A percentile compares a stretch with the other conserved stretches of the same genome.
phyloP scores from a whole-genome alignment of 495 filamentous ascomycete species.

The Apiosordaria backusii region DNA sequence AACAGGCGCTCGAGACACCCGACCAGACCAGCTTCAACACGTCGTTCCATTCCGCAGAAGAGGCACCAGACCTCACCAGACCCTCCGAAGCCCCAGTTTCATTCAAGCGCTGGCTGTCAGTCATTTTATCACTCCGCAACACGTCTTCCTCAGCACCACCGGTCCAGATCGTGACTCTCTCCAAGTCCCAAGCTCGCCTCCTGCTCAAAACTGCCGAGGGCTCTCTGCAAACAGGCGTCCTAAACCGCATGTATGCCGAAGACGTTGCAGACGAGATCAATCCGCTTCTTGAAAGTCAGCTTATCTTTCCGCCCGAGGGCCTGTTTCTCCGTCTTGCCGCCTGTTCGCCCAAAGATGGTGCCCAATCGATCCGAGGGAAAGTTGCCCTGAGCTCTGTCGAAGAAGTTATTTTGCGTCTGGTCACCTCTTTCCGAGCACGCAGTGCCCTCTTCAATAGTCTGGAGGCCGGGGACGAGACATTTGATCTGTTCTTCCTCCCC shows the following conservation, averaged over 20 bases:
- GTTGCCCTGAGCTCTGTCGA: slow-evolving; percentile 18
- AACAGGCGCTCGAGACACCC: background rate
- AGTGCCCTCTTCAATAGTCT: slow-evolving; percentile 19
- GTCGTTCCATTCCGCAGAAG: slow-evolving; percentile 20
- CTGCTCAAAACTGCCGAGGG: slow-evolving; percentile 15
- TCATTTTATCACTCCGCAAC: slow-evolving; percentile 18
- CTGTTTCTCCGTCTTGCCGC: slow-evolving; percentile 33
- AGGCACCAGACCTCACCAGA: slow-evolving; percentile 19
- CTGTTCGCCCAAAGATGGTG: slow-evolving; percentile 35
- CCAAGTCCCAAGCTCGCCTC: slow-evolving; percentile 12
- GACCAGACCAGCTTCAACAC: slow-evolving; percentile 23
- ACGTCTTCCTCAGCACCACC: slow-evolving; percentile 7
- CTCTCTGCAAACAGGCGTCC: slow-evolving; percentile 17
- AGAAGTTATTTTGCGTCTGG: slow-evolving; percentile 27
- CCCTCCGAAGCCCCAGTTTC: slow-evolving; percentile 24
- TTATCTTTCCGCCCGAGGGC: slow-evolving; percentile 25
- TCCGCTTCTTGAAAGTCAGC: slow-evolving; percentile 13
- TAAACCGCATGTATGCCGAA: slow-evolving; percentile 22
- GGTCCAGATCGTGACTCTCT: slow-evolving; percentile 18
- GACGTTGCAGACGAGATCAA: slow-evolving; percentile 16
- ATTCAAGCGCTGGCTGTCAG: slow-evolving; percentile 28
- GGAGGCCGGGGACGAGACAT: background rate
- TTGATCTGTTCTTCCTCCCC: slow-evolving; percentile 30
- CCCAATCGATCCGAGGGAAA: slow-evolving; percentile 9
- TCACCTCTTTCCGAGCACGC: slow-evolving; percentile 28